These are phyloP conservation scores for Leishmania braziliensis DNA, from an alignment of 208 protist species.

Conservation along the genomic window DNA sequence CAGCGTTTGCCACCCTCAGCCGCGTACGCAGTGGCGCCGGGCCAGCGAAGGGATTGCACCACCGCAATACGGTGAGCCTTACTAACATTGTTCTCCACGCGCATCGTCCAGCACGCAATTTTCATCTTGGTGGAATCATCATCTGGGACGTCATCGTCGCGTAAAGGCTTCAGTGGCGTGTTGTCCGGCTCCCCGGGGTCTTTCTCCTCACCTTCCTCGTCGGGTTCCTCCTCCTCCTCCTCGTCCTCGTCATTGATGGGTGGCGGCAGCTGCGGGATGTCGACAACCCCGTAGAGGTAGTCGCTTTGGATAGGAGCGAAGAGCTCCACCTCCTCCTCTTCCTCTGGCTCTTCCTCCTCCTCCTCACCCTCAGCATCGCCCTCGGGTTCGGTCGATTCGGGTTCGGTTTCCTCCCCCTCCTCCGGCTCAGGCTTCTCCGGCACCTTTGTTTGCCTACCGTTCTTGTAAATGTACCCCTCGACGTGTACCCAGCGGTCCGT, in stretches of 20 bases:
- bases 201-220: conserved; percentile 42
- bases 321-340: conserved; percentile 89
- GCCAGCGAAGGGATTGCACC: conserved; percentile 89
- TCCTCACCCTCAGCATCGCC: conserved; percentile 57
- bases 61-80: conserved; percentile 85
- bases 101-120: conserved; percentile 79
- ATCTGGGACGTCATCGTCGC: conserved; percentile 82
- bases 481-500: conserved; percentile 92
- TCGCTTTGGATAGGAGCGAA: conserved; percentile 82
- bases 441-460: conserved; percentile 91
- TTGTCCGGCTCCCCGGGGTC: conserved; percentile 70
- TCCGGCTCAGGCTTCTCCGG: conserved; percentile 82
- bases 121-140: conserved; percentile 89
- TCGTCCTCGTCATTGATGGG: conserved; percentile 82
- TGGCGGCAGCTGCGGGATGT: conserved; percentile 86
- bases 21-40: conserved; percentile 82
- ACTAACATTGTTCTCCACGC: conserved; percentile 81
- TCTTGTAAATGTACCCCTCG: conserved; percentile 79
- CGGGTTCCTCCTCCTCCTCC: conserved; percentile 60
- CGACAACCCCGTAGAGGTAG: conserved; percentile 80
- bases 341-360: conserved; percentile 60
- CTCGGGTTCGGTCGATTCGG: conserved; percentile 63
- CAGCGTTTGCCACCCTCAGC: conserved; percentile 78
- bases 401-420: conserved; percentile 71
- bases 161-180: conserved; percentile 70